These are phyloP conservation scores for Thalassiosira allenii DNA, from an alignment of 352 stramenopile genomes.

Conservation along the genomic window DNA sequence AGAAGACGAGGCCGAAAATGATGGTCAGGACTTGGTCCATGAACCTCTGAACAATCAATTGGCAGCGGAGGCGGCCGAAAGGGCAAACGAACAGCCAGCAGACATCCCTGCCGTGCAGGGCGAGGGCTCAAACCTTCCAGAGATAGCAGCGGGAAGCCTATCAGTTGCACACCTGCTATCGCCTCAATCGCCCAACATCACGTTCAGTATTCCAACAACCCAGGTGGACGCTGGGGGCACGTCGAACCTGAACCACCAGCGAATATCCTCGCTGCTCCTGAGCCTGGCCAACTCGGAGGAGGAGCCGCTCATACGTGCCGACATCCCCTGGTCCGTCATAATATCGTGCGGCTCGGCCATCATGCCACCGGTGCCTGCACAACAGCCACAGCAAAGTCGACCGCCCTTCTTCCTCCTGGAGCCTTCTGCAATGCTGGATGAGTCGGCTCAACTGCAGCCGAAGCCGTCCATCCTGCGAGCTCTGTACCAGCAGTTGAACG, in stretches of 20 bases:
- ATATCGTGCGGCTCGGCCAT: conserved; percentile 19
- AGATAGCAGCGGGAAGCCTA: too few relatives aligned
- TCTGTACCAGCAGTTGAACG: conserved; percentile 23
- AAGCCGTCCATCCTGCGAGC: conserved; percentile 11
- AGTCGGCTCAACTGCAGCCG: not conserved
- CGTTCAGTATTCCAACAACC: too few relatives aligned
- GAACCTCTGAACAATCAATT: too few relatives aligned
- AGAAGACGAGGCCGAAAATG: conserved; percentile 1
- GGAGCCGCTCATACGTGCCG: conserved; percentile 52
- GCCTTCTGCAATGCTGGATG: not conserved
- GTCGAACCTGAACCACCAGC: not conserved
- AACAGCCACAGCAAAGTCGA: not conserved
- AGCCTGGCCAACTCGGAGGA: conserved; percentile 51
- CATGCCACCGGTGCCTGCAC: too few relatives aligned
- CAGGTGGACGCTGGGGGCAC: too few relatives aligned
- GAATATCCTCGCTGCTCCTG: conserved; percentile 29
- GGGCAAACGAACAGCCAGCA: not conserved
- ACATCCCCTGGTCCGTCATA: conserved; percentile 57
- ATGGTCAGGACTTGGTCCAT: not conserved
- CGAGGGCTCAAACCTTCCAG: too few relatives aligned
- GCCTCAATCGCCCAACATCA: too few relatives aligned
- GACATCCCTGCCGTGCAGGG: not conserved
- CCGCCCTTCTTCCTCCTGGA: not conserved
- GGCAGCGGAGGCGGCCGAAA: not conserved
- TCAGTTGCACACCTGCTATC: too few relatives aligned